Conservation (phyloP, 306 rosid species). For the Herpetospermum pedunculosum region DNA sequence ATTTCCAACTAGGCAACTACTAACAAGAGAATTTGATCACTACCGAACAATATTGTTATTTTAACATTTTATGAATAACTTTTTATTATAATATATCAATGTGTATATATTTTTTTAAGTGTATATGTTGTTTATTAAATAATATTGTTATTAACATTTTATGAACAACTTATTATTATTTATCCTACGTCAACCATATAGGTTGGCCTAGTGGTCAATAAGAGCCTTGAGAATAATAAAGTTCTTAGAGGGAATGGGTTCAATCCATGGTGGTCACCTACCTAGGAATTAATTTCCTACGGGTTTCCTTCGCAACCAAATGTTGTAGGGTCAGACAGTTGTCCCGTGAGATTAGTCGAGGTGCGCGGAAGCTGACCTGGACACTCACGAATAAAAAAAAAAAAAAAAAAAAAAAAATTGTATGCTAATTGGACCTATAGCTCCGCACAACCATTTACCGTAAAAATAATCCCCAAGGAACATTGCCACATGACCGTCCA, state of each 20-base stretch:
- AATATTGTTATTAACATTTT: not conserved
- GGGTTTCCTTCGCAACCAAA: no score
- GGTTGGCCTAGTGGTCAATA: no score
- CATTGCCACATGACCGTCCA: not conserved
- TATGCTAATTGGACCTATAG: not conserved
- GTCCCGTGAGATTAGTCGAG: no score
- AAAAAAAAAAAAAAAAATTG: no score
- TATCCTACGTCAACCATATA: not conserved
- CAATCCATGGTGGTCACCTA: no score
- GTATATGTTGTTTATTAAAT: not conserved
- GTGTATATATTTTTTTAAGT: no score
- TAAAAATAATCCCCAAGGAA: not conserved
- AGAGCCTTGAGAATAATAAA: no score
- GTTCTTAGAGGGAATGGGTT: no score
- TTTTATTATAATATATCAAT: not conserved
- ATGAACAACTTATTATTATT: not conserved
- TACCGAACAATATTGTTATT: not conserved
- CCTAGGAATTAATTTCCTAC: no score
- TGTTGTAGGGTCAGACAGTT: no score
- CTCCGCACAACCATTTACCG: not conserved
- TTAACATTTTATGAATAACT: not conserved
- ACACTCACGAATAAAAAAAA: no score
- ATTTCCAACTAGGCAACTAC: not conserved
- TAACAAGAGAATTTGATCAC: not conserved
- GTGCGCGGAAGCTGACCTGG: no score